These are phyloP conservation scores for Hirschioporus abietinus DNA, from an alignment of 768 basidiomycete genomes.

Conservation along the genomic window DNA sequence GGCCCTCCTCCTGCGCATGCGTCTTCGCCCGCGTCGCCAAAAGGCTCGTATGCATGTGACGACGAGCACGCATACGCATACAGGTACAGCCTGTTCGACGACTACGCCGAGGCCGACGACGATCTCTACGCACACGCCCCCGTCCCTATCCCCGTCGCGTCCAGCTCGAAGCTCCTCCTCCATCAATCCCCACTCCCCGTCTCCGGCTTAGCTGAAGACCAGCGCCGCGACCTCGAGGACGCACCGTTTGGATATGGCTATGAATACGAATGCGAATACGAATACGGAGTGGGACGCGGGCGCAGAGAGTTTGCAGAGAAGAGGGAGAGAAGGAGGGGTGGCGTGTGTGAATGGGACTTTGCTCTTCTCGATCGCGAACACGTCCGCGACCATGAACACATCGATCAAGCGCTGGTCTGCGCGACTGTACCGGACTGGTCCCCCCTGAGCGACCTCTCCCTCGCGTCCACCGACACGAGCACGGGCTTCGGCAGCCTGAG, in stretches of 20 bases:
- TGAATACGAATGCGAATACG: too few relatives aligned
- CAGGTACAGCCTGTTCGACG: neutral
- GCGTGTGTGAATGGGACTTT: neutral
- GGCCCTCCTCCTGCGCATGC: too few relatives aligned
- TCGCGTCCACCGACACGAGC: neutral
- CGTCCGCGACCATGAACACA: neutral
- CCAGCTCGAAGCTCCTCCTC: constrained; percentile 1
- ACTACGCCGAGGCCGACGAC: neutral
- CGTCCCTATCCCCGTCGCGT: neutral
- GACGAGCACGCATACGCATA: neutral
- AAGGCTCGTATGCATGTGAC: neutral
- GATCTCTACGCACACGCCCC: neutral
- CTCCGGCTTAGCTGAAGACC: too few relatives aligned
- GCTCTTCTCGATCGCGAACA: neutral
- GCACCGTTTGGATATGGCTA: too few relatives aligned
- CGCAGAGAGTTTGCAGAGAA: neutral
- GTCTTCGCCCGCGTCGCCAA: too few relatives aligned
- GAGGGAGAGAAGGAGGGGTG: neutral
- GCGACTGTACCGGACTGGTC: neutral
- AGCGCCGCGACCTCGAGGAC: too few relatives aligned
- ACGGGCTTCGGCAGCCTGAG: too few relatives aligned
- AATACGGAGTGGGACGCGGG: too few relatives aligned
- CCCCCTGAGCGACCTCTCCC: neutral
- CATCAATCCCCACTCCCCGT: too few relatives aligned
- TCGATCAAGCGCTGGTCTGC: neutral